Base-by-base conservation (phyloP, 345 rosid species). In the Eucalyptus erythrocorys region DNA sequence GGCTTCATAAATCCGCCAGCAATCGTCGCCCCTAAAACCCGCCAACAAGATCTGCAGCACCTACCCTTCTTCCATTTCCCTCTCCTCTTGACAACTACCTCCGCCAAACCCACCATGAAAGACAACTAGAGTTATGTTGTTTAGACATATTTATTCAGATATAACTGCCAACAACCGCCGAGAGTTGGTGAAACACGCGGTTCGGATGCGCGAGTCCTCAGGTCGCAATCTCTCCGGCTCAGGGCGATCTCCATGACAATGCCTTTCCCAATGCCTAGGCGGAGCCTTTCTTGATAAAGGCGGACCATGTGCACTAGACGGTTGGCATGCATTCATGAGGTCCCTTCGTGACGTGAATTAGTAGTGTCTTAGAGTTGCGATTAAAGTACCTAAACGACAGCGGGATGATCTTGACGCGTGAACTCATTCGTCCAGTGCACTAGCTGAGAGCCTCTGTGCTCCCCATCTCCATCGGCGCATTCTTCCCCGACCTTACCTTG, bases 1-100 rank as follows among this genome's bases (percentile, higher is more conserved):
- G 64, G 97, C 96, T 87, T 92, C 94, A 55, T 94, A 96, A 64
- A 95, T 61, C 40, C 97, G 96, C 89, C 90, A 91, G 91, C 91
- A 91, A 51, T 51, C 4, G 24, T 51, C 24, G 10, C 24, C 57
- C 48, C 57, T 19, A 19, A 51, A 51, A 19, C 57, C 57, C 57
- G 24, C 57, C 24, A 10, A 51, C 10, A 51, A 51, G 57, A 19
- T 51, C 24, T 19, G 10, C 24, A 51, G 57, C 57, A 50, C 53
- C 4, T 50, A 50, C 22, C 55, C 1, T 17, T 50, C 55, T 50
- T 50, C 55, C 55, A 50, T 50, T 50, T 50, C 55, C 55, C 51
- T 15, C 6, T 49, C 51, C 51, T 49, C 51, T 49, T 49, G 51
- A 49, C 3, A 49, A 49, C 21, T 49, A 6, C 3, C 51, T 49